A percentile compares a stretch with the other conserved stretches of the same genome.
Evolutionary conservation across 2,329 filamentous ascomycete species (phyloP).

Genomic region (Gaeumannomyces tritici): DNA sequence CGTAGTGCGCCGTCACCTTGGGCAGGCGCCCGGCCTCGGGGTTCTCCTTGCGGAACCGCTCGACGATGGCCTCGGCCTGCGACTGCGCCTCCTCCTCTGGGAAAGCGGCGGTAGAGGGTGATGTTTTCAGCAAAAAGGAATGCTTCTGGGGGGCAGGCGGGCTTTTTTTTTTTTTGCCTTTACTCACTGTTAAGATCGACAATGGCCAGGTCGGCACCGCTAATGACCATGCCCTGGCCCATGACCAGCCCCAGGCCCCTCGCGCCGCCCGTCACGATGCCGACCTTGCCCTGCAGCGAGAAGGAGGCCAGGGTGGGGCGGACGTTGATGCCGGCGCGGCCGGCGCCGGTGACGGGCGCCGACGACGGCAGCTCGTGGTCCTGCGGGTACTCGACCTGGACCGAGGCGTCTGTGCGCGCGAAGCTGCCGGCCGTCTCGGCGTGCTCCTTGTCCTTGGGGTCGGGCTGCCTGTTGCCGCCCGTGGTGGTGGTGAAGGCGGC

Average conservation of each 20-base stretch:
- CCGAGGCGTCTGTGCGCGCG: conserved; percentile 42
- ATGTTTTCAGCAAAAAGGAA: background rate
- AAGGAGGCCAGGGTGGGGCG: conserved; percentile 70
- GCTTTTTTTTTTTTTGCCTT: no score
- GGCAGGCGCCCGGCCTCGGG: conserved; percentile 66
- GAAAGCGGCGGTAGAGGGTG: background rate
- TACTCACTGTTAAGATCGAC: conserved; percentile 81
- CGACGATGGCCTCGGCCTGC: conserved; percentile 64
- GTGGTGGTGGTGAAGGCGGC: background rate
- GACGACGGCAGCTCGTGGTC: conserved; percentile 64
- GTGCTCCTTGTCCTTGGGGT: conserved; percentile 3
- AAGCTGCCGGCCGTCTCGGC: conserved; percentile 4
- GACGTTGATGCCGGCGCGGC: conserved; percentile 2
- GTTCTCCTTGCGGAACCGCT: conserved; percentile 70
- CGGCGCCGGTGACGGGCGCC: conserved; percentile 15
- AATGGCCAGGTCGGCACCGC: conserved; percentile 80
- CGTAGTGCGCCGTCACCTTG: conserved; percentile 81
- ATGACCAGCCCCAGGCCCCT: conserved; percentile 85
- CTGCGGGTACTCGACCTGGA: conserved; percentile 70
- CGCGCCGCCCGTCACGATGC: conserved; percentile 82
- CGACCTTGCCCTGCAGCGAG: conserved; percentile 75
- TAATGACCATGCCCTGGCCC: conserved; percentile 82
- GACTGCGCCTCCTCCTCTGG: conserved; percentile 73
- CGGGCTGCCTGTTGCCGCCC: background rate
- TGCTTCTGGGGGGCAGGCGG: no score